Base-by-base conservation (phyloP, 176 grass and related monocot species). In the Echinochloa phyllopogon region DNA sequence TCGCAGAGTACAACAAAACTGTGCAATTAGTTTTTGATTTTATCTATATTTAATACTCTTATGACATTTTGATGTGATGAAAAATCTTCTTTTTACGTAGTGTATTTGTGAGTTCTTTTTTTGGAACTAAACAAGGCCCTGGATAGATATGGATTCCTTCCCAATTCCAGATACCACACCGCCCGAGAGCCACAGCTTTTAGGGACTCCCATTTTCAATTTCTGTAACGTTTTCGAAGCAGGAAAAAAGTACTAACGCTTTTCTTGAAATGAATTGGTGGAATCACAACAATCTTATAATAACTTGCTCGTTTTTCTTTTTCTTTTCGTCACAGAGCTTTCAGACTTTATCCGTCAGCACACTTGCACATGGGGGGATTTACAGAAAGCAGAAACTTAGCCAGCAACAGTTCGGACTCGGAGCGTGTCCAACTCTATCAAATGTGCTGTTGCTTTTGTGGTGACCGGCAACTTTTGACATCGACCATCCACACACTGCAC, bases 61-160 rank as follows among this genome's bases (percentile, higher is more conserved):
- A n/a, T n/a, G n/a, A n/a, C n/a, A n/a, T n/a, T n/a, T n/a, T n/a
- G n/a, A n/a, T n/a, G n/a, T n/a, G n/a, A n/a, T n/a, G n/a, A n/a
- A n/a, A n/a, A n/a, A n/a, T n/a, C n/a, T n/a, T n/a, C n/a, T n/a
- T n/a, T n/a, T n/a, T n/a, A n/a, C n/a, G n/a, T n/a, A n/a, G n/a
- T n/a, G n/a, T n/a, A n/a, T n/a, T n/a, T n/a, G n/a, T n/a, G n/a
- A n/a, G n/a, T n/a, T n/a, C n/a, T n/a, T n/a, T n/a, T n/a, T n/a
- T n/a, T n/a, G n/a, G n/a, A n/a, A n/a, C n/a, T n/a, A n/a, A n/a
- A n/a, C n/a, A n/a, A n/a, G n/a, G n/a, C n/a, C n/a, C n/a, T n/a
- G n/a, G n/a, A n/a, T n/a, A n/a, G 29, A 68, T 49, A 52, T 63
- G 71, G 21, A 49, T 23, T 77, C 55, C 38, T 75, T 70, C 25